Evolutionary conservation across 768 basidiomycete genomes (phyloP), one percentile per base, ranked within the genome.

Genomic region (Ramaria sp.): DNA sequence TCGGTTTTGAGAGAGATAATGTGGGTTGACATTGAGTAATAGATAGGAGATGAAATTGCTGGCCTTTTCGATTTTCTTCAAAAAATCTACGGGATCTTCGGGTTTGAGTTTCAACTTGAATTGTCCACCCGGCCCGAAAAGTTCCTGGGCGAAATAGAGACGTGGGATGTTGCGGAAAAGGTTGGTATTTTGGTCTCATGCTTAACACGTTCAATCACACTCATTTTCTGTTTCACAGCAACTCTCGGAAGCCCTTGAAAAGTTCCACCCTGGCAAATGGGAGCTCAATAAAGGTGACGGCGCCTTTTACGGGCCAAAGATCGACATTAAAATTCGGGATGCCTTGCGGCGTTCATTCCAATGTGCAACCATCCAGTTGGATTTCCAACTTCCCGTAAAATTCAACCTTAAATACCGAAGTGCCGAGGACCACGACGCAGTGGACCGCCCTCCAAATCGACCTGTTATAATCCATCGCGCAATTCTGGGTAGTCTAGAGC

Each of bases 401-500:
- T 98, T 98, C 78, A 87, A 96, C 68, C 78, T 98, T 60, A 86
- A 86, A 65, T 98, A 92, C 72, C 87, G 91, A 37, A 76, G 83
- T 1, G 77, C 83, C 24, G 86, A 86, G 56, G 85, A 85, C 51
- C 75, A 79, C 32, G 74, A 77, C n/a, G 74, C 59, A 54, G 66
- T 72, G 7, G 76, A 74, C 61, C 77, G 72, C 60, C 74, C 77
- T 0, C 76, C 78, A 5, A 74, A 82, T 47, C 73, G 92, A 42
- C 96, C 96, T 12, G 96, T 98, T 62, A 98, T 99, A 74, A 96
- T 99, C 60, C 96, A 98, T 68, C 87, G 96, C 58, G 95, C 96
- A 1, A 92, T 98, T 65, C 65, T 98, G 56, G 96, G 96, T 30
- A 88, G 85, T 64, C 65, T 99, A 28, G 96, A 99, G 69, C 76